phyloP scores from a whole-genome alignment of 495 filamentous ascomycete species.

The Penicillium nucicola region DNA sequence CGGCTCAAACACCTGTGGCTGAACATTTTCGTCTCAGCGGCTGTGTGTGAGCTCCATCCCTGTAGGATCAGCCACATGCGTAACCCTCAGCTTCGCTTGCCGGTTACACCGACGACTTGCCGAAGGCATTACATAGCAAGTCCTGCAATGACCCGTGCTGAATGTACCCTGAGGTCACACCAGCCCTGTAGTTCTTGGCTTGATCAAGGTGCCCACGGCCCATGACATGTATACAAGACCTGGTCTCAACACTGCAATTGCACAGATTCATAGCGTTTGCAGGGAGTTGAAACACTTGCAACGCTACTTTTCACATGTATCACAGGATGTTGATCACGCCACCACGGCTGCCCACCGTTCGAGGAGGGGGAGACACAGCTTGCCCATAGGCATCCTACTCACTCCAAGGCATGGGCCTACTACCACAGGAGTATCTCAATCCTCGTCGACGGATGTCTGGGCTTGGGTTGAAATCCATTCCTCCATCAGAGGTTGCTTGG shows the following conservation, averaged over 20 bases:
- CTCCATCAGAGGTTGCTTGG: conserved; percentile 81
- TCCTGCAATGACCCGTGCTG: conserved; percentile 6
- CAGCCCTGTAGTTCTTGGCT: background rate
- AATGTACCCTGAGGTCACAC: background rate
- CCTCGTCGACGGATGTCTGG: conserved; percentile 43
- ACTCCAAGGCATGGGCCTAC: background rate
- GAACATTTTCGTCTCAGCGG: conserved; percentile 8
- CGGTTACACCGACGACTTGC: conserved; percentile 1
- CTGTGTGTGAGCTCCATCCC: background rate
- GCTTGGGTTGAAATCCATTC: conserved; percentile 82
- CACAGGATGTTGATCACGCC: conserved; percentile 12
- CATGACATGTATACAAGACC: background rate
- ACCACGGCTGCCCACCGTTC: conserved; percentile 8
- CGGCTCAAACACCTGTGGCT: conserved; percentile 4
- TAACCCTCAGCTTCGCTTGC: conserved; percentile 1
- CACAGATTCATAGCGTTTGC: background rate
- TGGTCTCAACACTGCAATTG: background rate
- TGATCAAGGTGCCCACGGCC: background rate
- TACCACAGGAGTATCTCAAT: conserved; percentile 20
- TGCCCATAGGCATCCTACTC: conserved; percentile 2
- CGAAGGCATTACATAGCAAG: conserved; percentile 6
- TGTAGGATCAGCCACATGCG: conserved; percentile 9
- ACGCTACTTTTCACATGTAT: conserved; percentile 16
- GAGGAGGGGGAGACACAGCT: conserved; percentile 10
- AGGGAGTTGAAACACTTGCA: conserved; percentile 5